phyloP scores from a whole-genome alignment of 495 filamentous ascomycete species.

The Bathelium albidoporum region DNA sequence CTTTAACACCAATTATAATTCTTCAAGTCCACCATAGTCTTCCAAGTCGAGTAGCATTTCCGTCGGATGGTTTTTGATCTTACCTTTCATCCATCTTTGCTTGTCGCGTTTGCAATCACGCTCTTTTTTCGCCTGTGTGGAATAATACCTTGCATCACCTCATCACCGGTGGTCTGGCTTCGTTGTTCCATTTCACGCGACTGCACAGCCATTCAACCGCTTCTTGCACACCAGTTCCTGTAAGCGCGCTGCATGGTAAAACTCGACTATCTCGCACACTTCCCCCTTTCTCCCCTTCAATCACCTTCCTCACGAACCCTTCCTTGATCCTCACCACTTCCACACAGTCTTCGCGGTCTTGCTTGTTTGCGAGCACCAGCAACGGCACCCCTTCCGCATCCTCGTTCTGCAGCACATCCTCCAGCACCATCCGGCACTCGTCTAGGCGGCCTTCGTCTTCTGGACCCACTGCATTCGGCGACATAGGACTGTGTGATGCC shows the following conservation, averaged over 20 bases:
- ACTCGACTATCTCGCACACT: slow-evolving; percentile 83
- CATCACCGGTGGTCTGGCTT: slow-evolving; percentile 86
- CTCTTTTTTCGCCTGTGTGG: no score
- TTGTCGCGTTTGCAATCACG: no score
- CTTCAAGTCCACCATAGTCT: neutral
- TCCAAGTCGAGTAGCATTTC: neutral
- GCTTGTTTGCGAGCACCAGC: slow-evolving; percentile 91
- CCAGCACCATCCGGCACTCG: slow-evolving; percentile 80
- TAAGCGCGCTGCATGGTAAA: slow-evolving; percentile 80
- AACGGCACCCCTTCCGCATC: slow-evolving; percentile 86
- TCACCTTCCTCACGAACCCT: slow-evolving; percentile 82
- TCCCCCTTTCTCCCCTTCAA: slow-evolving; percentile 81
- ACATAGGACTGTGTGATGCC: slow-evolving; percentile 22
- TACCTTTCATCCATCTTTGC: no score
- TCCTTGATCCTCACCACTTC: slow-evolving; percentile 97
- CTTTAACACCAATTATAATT: neutral
- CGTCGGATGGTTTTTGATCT: neutral
- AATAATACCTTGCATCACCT: slow-evolving; percentile 40
- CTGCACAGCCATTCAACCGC: slow-evolving; percentile 92
- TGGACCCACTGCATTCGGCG: slow-evolving; percentile 24
- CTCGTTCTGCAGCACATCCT: slow-evolving; percentile 71
- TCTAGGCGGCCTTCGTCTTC: slow-evolving; percentile 58
- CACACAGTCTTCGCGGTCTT: slow-evolving; percentile 93
- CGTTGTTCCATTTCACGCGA: slow-evolving; percentile 92
- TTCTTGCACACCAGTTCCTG: slow-evolving; percentile 83